Percentiles rank a stretch among this genome's conserved stretches.
Conservation (phyloP, 2,329 filamentous ascomycete species). For the Botrytis paeoniae region DNA sequence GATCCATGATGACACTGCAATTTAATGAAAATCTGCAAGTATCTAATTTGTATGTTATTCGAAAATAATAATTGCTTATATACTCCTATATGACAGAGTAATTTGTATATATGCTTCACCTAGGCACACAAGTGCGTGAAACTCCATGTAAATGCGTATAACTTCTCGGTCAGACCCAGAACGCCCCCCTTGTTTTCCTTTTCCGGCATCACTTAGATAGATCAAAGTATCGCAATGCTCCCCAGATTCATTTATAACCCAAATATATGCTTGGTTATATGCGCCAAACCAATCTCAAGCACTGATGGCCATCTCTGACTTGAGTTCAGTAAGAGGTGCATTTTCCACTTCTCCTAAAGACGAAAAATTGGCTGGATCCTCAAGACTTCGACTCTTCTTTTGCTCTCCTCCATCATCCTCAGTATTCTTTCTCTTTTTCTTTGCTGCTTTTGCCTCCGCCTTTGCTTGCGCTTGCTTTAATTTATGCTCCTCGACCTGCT, state of each 20-base stretch:
- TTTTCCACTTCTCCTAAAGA: background rate
- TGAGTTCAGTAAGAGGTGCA: background rate
- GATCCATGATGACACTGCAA: background rate
- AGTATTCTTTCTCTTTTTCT: conserved; percentile 13
- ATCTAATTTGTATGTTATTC: background rate
- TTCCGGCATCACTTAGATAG: background rate
- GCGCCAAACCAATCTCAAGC: background rate
- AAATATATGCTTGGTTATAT: background rate
- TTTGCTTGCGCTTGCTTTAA: conserved; percentile 17
- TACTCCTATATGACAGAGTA: background rate
- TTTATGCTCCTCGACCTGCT: conserved; percentile 22
- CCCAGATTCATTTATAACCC: background rate
- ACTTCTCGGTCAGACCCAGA: conserved; percentile 1
- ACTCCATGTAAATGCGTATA: conserved; percentile 16
- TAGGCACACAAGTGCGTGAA: background rate
- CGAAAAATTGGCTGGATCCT: background rate
- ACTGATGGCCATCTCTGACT: conserved; percentile 9
- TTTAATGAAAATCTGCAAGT: background rate
- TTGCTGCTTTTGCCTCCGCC: conserved; percentile 22
- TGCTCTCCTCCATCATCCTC: conserved; percentile 3
- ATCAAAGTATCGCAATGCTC: conserved; percentile 5
- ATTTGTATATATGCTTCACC: background rate
- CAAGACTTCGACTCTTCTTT: conserved; percentile 14
- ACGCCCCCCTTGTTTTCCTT: conserved; percentile 2
- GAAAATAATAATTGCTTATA: background rate